Percentiles rank a stretch among this genome's conserved stretches.
phyloP scores from a whole-genome alignment of 352 stramenopile genomes.

The Achlya hypogyna region DNA sequence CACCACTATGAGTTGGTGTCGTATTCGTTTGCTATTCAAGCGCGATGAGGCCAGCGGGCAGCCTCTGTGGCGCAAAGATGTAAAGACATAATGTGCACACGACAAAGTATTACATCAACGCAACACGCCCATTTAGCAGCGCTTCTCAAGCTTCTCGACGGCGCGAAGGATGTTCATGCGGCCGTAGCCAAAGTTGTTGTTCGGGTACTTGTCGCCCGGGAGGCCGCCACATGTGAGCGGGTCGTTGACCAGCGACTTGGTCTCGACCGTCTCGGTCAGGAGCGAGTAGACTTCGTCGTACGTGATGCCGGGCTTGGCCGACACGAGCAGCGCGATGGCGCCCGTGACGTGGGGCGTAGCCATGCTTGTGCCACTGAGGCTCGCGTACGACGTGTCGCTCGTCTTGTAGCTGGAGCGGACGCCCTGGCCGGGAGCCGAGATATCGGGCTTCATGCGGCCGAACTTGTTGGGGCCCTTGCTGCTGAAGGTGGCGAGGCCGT shows the following conservation, averaged over 20 bases:
- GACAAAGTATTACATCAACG: not conserved
- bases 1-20: no score
- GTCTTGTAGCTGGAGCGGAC: slow-evolving; percentile 19
- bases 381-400: slow-evolving; percentile 6
- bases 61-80: not conserved
- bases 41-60: no score
- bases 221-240: slow-evolving; percentile 24
- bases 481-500: slow-evolving; percentile 28
- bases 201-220: slow-evolving; percentile 27
- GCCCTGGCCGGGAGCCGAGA: slow-evolving; percentile 24
- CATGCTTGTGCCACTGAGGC: slow-evolving; percentile 25
- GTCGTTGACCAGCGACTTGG: not conserved
- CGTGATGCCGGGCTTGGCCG: slow-evolving; percentile 23
- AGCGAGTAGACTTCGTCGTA: slow-evolving; percentile 21
- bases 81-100: not conserved
- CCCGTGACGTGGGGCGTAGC: slow-evolving; percentile 28
- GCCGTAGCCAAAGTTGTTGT: slow-evolving; percentile 36
- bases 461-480: slow-evolving; percentile 26
- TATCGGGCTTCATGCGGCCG: slow-evolving; percentile 25
- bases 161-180: slow-evolving; percentile 28
- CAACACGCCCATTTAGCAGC: not conserved
- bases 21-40: no score
- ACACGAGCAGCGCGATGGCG: slow-evolving; percentile 25
- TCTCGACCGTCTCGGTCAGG: slow-evolving; percentile 21
- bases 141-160: not conserved